Base-by-base conservation (phyloP, 1,284 basidiomycete genomes). In the Melampsora larici-populina region DNA sequence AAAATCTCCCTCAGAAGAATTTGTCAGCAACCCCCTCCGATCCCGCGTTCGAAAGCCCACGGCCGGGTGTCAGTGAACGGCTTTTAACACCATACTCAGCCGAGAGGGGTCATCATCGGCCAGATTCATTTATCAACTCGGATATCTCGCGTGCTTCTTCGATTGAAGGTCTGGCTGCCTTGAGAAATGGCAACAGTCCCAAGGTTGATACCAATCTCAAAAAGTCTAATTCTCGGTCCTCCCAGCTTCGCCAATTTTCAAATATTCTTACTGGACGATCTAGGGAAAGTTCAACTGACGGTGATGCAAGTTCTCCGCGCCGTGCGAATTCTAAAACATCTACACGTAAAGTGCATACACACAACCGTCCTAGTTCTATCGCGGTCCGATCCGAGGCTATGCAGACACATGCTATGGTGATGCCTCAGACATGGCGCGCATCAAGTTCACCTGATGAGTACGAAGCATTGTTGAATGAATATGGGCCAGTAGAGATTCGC, bases 401-500 rank as follows among this genome's bases (percentile, higher is more conserved):
- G 29, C 18, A 65, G 46, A 15, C 24, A 33, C 9, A 26, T 13
- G 7, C 31, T 26, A 49, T 26, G 58, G 4, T 49, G n/a, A n/a
- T 67, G 29, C 55, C 51, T 33, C 40, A 64, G 18, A 76, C 74
- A 26, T 76, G 74, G 74, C 67, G 66, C 21, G 48, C 43, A 21
- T 58, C 74, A 29, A 63, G 48, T 24, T 31, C 65, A 5, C 24
- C 78, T 11, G 78, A 78, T 24, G 36, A 70, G 31, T 86, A 80
- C 74, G 79, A 81, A 18, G 79, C 79, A 26, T 74, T 84, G n/a
- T 74, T 82, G 21, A 81, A 83, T 7, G 81, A 82, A 3, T 84
- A 86, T 79, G 86, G 89, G 0, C 82, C 84, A 11, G 78, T 81
- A 13, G 89, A 92, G 81, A 85, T 87, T 81, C 85, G 86, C 62